phyloP scores from a whole-genome alignment of 2,329 filamentous ascomycete genomes.

The Penicillium glabrum region DNA sequence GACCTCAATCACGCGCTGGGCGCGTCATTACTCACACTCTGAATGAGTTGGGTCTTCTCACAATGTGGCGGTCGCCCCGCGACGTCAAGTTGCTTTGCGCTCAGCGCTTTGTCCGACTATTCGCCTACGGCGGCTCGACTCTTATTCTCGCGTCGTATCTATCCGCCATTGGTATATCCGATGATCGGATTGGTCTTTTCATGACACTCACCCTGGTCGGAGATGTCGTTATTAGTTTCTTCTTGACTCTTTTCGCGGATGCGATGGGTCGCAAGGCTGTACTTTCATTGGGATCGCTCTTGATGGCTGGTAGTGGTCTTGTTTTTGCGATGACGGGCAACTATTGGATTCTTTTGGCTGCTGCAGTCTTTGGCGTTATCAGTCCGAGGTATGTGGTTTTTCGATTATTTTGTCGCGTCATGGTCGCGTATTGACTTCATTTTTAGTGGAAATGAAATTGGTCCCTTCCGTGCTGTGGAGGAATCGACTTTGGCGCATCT shows the following conservation, averaged over 20 bases:
- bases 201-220: constrained; percentile 64
- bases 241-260: constrained; percentile 61
- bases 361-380: constrained; percentile 62
- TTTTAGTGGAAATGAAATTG: constrained; percentile 61
- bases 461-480: constrained; percentile 66
- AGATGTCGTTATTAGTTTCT: constrained; percentile 59
- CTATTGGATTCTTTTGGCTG: constrained; percentile 60
- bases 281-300: constrained; percentile 51
- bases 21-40: constrained; percentile 16
- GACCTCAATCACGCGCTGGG: background rate
- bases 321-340: constrained; percentile 56
- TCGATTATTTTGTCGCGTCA: too few species aligned
- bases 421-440: background rate
- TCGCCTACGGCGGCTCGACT: constrained; percentile 63
- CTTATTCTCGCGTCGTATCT: constrained; percentile 64
- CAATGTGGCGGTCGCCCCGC: constrained; percentile 37
- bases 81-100: constrained; percentile 42
- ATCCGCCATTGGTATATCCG: constrained; percentile 55
- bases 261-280: constrained; percentile 57
- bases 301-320: constrained; percentile 60
- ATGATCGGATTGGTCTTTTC: constrained; percentile 62
- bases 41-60: constrained; percentile 37
- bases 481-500: constrained; percentile 65
- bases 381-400: constrained; percentile 48
- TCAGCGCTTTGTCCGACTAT: constrained; percentile 54